Conservation (phyloP, 2,329 filamentous ascomycete species). For the Colletotrichum graminicola region DNA sequence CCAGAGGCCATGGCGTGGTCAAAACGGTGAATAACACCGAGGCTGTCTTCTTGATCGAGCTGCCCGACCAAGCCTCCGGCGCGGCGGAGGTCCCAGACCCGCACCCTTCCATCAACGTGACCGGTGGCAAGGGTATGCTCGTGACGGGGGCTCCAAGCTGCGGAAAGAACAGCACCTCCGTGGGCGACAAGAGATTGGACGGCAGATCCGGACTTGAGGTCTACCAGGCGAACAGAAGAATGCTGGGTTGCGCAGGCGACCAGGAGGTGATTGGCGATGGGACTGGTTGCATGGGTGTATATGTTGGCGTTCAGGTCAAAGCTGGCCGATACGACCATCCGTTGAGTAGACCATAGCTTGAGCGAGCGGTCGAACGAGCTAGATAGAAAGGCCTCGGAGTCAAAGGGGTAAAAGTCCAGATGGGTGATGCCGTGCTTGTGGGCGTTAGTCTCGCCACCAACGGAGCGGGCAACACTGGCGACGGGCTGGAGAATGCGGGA, state of each 20-base stretch:
- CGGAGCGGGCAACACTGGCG: slow-evolving; percentile 61
- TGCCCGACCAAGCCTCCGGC: slow-evolving; percentile 81
- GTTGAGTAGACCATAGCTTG: slow-evolving; percentile 79
- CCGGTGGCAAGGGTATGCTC: slow-evolving; percentile 87
- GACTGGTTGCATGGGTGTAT: slow-evolving; percentile 83
- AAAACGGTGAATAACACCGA: slow-evolving; percentile 69
- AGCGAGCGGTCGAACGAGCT: slow-evolving; percentile 83
- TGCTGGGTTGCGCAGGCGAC: slow-evolving; percentile 92
- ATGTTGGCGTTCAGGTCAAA: slow-evolving; percentile 78
- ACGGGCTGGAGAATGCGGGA: slow-evolving; percentile 67
- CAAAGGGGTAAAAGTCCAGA: slow-evolving; percentile 83
- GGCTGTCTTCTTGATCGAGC: slow-evolving; percentile 85
- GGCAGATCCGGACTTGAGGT: slow-evolving; percentile 83
- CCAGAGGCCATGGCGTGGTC: slow-evolving; percentile 50
- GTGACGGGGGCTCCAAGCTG: slow-evolving; percentile 84
- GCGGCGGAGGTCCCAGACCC: slow-evolving; percentile 89
- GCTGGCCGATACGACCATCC: slow-evolving; percentile 70
- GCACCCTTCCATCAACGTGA: slow-evolving; percentile 84
- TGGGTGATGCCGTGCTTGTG: slow-evolving; percentile 82
- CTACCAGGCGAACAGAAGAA: slow-evolving; percentile 85
- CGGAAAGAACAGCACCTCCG: slow-evolving; percentile 74
- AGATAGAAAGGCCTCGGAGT: slow-evolving; percentile 80
- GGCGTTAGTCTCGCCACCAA: slow-evolving; percentile 47
- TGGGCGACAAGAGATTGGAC: slow-evolving; percentile 79
- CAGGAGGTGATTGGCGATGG: slow-evolving; percentile 78